phyloP scores from a whole-genome alignment of 441 rosid species.

The Francoa sonchifolia region DNA sequence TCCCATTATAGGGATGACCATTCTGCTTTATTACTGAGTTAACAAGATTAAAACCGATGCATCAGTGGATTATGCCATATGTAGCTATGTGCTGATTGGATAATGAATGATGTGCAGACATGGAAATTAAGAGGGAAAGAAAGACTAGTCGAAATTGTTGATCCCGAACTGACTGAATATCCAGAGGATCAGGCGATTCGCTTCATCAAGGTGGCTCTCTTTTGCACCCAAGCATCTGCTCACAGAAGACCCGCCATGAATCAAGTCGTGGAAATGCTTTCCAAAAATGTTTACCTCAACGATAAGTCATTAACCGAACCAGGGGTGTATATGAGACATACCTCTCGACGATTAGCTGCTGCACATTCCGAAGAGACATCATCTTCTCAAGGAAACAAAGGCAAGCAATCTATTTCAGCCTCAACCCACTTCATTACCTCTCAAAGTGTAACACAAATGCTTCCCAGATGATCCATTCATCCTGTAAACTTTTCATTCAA shows the following conservation, averaged over 20 bases:
- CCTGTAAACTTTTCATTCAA: no score
- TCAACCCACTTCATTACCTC: constrained; percentile 16
- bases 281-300: constrained; percentile 54
- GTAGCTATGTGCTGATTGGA: constrained; percentile 5
- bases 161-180: constrained; percentile 46
- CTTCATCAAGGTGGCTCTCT: constrained; percentile 67
- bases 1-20: no score
- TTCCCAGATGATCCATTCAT: constrained; percentile 44
- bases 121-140: constrained; percentile 76
- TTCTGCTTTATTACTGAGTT: no score
- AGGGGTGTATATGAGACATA: constrained; percentile 33
- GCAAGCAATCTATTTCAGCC: constrained; percentile 24
- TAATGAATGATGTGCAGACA: constrained; percentile 36
- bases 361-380: constrained; percentile 32
- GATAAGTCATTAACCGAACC: constrained; percentile 55
- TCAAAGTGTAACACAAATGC: constrained; percentile 32
- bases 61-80: background rate
- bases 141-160: constrained; percentile 62
- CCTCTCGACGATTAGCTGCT: constrained; percentile 12
- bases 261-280: constrained; percentile 84
- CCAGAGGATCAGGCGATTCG: constrained; percentile 51
- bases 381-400: constrained; percentile 36
- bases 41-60: no score
- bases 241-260: constrained; percentile 69
- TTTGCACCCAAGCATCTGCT: constrained; percentile 73